Evolutionary conservation across 495 filamentous ascomycete species (phyloP), one percentile per base, ranked within the genome.

Genomic region (Xylaria nigripes): DNA sequence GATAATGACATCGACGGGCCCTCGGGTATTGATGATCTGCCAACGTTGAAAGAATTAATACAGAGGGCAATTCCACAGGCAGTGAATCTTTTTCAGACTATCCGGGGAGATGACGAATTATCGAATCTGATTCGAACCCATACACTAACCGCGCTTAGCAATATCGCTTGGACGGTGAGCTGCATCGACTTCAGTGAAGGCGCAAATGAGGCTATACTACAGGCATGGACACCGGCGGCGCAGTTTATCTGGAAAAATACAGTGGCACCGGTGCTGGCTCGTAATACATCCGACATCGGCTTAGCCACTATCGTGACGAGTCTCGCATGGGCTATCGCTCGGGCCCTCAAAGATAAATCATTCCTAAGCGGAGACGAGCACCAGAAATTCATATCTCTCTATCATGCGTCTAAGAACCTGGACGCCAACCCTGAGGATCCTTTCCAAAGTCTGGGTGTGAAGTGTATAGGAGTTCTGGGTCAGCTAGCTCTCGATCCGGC

Each of bases 381-480:
- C 32, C 70, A 73, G 50, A 79, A 76, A 46, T 84, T 85, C 60
- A 81, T 85, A 50, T 69, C 78, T 27, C 71, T 85, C 34, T 83
- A 82, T 57, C 74, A 78, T 40, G 79, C 77, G 15, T 73, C 80
- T 47, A 73, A 69, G 51, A 62, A 43, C 34, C 54, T 72, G 7
- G 47, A 51, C 10, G 43, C 49, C 29, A 58, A 62, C 15, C 49
- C 62, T 13, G 57, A 61, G 12, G 78, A 81, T 54, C 70, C 76
- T 23, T 75, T 81, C 50, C 72, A 77, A 58, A 61, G 66, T 22
- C 70, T 84, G 8, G 72, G 76, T 12, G 76, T 80, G 32, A 84
- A 83, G 64, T 81, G 78, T 55, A 73, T 85, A 57, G 81, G 82
- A 29, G 77, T 82, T 4, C 70, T 84, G 7, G 82, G 82, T 22